These are phyloP conservation scores for Pseudozyma sp. DNA, from an alignment of 1,284 basidiomycete species.

Conservation along the genomic window DNA sequence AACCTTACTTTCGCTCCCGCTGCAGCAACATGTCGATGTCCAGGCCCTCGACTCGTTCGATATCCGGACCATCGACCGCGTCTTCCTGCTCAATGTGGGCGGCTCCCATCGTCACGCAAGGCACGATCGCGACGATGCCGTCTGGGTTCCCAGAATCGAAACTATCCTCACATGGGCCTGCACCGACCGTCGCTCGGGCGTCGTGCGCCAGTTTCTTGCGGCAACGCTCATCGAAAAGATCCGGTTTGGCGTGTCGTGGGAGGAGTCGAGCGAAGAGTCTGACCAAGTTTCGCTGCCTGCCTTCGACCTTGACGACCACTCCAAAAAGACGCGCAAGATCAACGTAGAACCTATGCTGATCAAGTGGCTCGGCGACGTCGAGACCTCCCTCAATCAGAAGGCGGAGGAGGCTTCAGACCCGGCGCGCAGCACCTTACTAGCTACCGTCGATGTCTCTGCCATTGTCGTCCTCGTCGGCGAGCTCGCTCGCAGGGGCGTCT, in stretches of 20 bases:
- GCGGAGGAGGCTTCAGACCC: neutral
- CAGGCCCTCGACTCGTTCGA: slow-evolving; percentile 42
- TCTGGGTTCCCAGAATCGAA: slow-evolving; percentile 69
- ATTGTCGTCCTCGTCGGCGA: slow-evolving; percentile 83
- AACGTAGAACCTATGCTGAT: slow-evolving; percentile 73
- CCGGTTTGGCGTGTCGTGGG: slow-evolving; percentile 66
- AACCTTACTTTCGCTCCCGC: neutral
- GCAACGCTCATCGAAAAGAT: slow-evolving; percentile 80
- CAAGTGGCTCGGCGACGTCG: slow-evolving; percentile 78
- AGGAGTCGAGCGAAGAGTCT: slow-evolving; percentile 37
- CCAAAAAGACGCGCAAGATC: slow-evolving; percentile 61
- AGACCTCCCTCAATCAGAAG: slow-evolving; percentile 23
- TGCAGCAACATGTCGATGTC: slow-evolving; percentile 39
- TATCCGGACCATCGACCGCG: slow-evolving; percentile 36
- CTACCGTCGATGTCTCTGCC: slow-evolving; percentile 67
- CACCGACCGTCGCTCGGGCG: slow-evolving; percentile 75
- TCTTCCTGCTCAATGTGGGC: slow-evolving; percentile 17
- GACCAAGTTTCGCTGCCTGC: slow-evolving; percentile 40
- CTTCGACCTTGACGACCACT: slow-evolving; percentile 31
- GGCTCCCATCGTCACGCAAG: slow-evolving; percentile 10
- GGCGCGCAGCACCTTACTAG: slow-evolving; percentile 5
- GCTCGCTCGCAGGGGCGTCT: slow-evolving; percentile 79
- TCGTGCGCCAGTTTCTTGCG: slow-evolving; percentile 82
- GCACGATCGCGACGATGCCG: slow-evolving; percentile 22
- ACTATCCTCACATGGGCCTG: slow-evolving; percentile 87